phyloP scores from a whole-genome alignment of 2,329 filamentous ascomycete species.

The Aspergillus thermomutatus region DNA sequence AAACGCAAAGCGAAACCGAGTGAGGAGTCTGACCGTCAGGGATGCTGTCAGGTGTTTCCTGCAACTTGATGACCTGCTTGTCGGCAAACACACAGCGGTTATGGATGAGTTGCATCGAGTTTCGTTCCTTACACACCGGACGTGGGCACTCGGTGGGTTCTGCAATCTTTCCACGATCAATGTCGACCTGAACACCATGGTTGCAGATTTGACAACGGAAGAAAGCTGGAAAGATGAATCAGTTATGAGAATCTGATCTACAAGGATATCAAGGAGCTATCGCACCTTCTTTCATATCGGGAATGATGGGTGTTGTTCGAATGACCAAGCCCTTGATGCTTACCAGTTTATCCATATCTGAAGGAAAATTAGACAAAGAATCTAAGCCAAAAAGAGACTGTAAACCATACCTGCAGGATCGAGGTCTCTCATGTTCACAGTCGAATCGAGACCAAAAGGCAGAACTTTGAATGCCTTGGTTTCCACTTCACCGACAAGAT shows the following conservation, averaged over 20 bases:
- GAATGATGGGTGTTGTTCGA: conserved; percentile 90
- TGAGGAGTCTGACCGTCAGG: conserved; percentile 96
- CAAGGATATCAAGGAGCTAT: neutral
- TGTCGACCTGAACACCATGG: conserved; percentile 82
- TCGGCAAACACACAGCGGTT: conserved; percentile 93
- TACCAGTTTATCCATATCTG: conserved; percentile 93
- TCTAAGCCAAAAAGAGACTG: neutral
- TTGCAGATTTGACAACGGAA: conserved; percentile 94
- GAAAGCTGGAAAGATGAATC: conserved; percentile 59
- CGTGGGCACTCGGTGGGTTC: conserved; percentile 91
- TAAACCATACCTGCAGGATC: conserved; percentile 70
- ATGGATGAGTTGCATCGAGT: conserved; percentile 98
- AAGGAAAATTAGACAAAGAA: neutral
- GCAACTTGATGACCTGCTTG: conserved; percentile 97
- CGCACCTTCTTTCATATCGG: conserved; percentile 87
- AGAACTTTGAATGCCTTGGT: conserved; percentile 79
- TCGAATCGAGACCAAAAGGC: conserved; percentile 81
- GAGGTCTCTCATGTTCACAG: conserved; percentile 87
- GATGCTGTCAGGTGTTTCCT: conserved; percentile 93
- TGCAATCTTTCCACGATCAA: conserved; percentile 93
- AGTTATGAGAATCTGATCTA: neutral
- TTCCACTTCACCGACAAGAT: conserved; percentile 73
- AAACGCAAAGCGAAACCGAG: conserved; percentile 91
- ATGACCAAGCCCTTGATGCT: conserved; percentile 96
- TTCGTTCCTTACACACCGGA: conserved; percentile 73